Percentiles rank a stretch among this genome's conserved stretches.
Evolutionary conservation across 192 early-diverging fungal species (phyloP).

Genomic region (Nowakowskiella sp.): DNA sequence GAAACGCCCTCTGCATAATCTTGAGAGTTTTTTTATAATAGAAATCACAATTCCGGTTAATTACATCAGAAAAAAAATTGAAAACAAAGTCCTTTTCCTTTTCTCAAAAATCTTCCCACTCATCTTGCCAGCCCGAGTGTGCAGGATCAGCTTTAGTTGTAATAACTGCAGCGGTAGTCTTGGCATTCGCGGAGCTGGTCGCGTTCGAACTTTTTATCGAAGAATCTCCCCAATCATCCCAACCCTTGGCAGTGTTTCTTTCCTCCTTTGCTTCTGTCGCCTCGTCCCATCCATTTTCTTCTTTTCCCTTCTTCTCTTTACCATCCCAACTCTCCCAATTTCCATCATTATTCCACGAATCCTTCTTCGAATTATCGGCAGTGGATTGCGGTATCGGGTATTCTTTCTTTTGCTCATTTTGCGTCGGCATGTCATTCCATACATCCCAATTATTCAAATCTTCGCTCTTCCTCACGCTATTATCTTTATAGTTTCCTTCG

Average conservation of each 20-base stretch:
- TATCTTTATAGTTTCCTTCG: slow-evolving; percentile 1
- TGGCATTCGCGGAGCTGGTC: slow-evolving; percentile 1
- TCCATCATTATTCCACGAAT: background rate
- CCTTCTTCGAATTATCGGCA: too few species aligned
- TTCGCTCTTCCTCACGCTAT: slow-evolving; percentile 6
- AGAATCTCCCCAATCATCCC: background rate
- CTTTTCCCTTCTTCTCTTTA: background rate
- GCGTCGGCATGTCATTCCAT: slow-evolving; percentile 17
- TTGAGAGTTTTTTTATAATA: background rate
- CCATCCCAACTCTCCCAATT: background rate
- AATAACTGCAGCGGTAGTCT: slow-evolving; percentile 1
- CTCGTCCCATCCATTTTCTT: background rate
- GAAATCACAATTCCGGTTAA: background rate
- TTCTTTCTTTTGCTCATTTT: slow-evolving; percentile 2
- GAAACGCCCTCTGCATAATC: background rate
- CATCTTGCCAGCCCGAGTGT: slow-evolving; percentile 11
- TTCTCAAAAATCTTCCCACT: slow-evolving; percentile 30
- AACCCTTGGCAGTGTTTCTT: background rate
- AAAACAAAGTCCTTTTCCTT: background rate
- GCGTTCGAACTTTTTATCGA: background rate
- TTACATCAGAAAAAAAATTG: background rate
- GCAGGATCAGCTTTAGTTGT: background rate
- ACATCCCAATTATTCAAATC: slow-evolving; percentile 15
- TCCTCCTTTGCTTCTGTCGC: background rate
- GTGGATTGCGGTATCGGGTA: slow-evolving; percentile 4